Percentiles rank a stretch among this genome's conserved stretches.
Conservation (phyloP, 192 early-diverging fungal species). For the Pilobolus umbonatus region DNA sequence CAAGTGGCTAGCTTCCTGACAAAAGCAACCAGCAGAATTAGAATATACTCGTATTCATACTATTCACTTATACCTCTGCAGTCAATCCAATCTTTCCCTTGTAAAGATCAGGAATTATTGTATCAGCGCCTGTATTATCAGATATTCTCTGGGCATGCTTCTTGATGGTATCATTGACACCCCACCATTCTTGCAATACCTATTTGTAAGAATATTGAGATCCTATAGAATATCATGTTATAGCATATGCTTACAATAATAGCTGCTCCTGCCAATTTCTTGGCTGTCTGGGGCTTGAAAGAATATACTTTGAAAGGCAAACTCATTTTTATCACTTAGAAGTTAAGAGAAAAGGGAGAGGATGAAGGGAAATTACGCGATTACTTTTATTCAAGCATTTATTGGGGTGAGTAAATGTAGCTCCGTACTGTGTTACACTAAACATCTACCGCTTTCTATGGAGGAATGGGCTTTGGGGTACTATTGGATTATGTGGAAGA, state of each 20-base stretch:
- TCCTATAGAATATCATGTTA: not conserved
- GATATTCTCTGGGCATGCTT: constrained; percentile 43
- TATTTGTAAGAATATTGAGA: not conserved
- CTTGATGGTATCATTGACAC: constrained; percentile 39
- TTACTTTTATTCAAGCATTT: too few species aligned
- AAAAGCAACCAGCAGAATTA: not conserved
- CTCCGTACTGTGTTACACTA: too few species aligned
- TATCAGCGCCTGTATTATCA: constrained; percentile 35
- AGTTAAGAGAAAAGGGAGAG: not conserved
- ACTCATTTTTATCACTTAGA: constrained; percentile 13
- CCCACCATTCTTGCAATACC: constrained; percentile 37
- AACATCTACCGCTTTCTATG: too few species aligned
- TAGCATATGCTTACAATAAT: constrained; percentile 19
- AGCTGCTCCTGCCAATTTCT: constrained; percentile 10
- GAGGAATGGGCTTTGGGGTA: too few species aligned
- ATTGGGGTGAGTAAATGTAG: too few species aligned
- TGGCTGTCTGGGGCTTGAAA: constrained; percentile 14
- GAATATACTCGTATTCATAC: not conserved
- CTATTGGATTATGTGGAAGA: too few species aligned
- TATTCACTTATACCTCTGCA: constrained; percentile 20
- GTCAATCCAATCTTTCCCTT: constrained; percentile 45
- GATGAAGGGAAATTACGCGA: not conserved
- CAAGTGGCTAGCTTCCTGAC: constrained; percentile 44
- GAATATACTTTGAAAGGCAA: constrained; percentile 18
- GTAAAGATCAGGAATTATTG: constrained; percentile 45